Conservation (phyloP, 306 rosid species). For the Dalbergia oliveri region DNA sequence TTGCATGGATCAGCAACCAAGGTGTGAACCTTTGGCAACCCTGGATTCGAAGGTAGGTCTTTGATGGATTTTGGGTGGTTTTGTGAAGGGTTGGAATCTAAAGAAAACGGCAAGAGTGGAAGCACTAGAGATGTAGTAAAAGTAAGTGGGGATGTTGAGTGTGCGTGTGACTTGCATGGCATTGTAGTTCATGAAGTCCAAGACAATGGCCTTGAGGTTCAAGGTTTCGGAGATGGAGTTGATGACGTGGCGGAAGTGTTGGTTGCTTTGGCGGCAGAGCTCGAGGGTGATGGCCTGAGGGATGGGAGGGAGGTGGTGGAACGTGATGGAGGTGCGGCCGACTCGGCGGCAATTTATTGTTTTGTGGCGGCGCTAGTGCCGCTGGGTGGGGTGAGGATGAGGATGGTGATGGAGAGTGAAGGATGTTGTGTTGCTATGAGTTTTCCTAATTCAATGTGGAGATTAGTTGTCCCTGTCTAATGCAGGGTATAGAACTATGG, state of each 20-base stretch:
- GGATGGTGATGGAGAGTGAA: conserved; percentile 49
- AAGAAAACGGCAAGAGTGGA: conserved; percentile 28
- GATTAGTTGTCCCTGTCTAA: conserved; percentile 16
- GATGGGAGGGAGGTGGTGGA: conserved; percentile 39
- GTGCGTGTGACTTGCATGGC: conserved; percentile 11
- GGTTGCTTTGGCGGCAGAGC: conserved; percentile 4
- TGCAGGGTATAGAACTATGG: conserved; percentile 31
- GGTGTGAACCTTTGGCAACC: conserved; percentile 33
- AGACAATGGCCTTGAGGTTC: conserved; percentile 41
- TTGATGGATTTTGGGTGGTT: conserved; percentile 39
- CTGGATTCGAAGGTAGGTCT: conserved; percentile 46
- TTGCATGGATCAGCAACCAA: background rate
- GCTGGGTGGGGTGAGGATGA: conserved; percentile 50
- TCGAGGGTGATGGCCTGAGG: background rate
- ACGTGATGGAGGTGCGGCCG: conserved; percentile 44
- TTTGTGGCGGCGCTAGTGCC: conserved; percentile 31
- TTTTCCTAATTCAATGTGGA: conserved; percentile 36
- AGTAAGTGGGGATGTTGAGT: conserved; percentile 51
- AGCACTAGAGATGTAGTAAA: conserved; percentile 49
- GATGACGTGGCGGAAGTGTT: background rate
- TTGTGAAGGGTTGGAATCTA: conserved; percentile 37
- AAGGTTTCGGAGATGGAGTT: conserved; percentile 10
- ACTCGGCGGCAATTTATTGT: conserved; percentile 45
- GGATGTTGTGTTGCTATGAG: conserved; percentile 41
- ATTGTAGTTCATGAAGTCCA: conserved; percentile 51